A percentile compares a stretch with the other conserved stretches of the same genome.
phyloP scores from a whole-genome alignment of 2,329 filamentous ascomycete genomes.

The Herpomyces periplanetae region DNA sequence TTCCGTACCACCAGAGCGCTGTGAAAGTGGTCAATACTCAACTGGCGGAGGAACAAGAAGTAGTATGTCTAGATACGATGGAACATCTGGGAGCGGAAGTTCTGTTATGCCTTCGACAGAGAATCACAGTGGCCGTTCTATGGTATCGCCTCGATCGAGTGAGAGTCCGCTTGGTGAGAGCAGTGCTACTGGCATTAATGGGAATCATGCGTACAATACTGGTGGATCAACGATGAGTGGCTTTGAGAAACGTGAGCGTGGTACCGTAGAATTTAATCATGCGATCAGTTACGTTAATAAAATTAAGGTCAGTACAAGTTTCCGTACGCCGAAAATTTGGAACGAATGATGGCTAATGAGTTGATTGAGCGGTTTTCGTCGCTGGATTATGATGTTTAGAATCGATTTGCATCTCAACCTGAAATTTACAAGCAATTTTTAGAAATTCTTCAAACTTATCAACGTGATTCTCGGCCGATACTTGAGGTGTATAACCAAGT shows the following conservation, averaged over 20 bases:
- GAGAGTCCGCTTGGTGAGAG: slow-evolving; percentile 14
- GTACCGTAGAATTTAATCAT: slow-evolving; percentile 92
- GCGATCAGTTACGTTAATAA: slow-evolving; percentile 98
- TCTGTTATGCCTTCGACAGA: too few relatives aligned
- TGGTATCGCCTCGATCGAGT: slow-evolving; percentile 14
- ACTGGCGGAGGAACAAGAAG: not conserved
- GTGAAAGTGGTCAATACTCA: not conserved
- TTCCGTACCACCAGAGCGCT: too few relatives aligned
- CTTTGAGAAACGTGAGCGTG: slow-evolving; percentile 23
- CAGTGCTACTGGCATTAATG: slow-evolving; percentile 1
- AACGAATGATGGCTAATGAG: slow-evolving; percentile 2
- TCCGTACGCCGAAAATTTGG: slow-evolving; percentile 1
- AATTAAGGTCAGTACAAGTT: slow-evolving; percentile 33
- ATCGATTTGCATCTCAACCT: slow-evolving; percentile 75
- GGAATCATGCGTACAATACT: not conserved
- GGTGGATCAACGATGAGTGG: not conserved
- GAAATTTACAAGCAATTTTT: slow-evolving; percentile 98
- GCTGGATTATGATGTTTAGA: slow-evolving; percentile 17
- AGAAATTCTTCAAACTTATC: slow-evolving; percentile 89
- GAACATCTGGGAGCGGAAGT: not conserved
- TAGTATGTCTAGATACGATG: not conserved
- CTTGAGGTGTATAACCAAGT: slow-evolving; percentile 95
- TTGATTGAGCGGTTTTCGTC: not conserved
- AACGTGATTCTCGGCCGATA: slow-evolving; percentile 86
- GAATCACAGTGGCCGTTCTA: too few relatives aligned